phyloP scores from a whole-genome alignment of 1,284 basidiomycete genomes.

The Ganoderma sp. region DNA sequence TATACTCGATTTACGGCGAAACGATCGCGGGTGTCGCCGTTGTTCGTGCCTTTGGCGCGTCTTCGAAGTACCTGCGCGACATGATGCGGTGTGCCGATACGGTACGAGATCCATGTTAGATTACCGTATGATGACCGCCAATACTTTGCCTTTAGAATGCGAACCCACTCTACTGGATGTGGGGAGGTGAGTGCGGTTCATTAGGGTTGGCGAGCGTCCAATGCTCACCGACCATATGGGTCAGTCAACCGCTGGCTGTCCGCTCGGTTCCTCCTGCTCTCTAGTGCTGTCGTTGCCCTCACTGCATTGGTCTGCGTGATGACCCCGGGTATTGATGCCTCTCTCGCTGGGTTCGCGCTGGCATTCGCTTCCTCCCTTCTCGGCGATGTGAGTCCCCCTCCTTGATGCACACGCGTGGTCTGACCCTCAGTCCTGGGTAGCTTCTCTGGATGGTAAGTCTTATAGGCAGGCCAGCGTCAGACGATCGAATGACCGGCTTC shows the following conservation, averaged over 20 bases:
- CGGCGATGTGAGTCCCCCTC: conserved; percentile 61
- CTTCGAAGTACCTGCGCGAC: conserved; percentile 83
- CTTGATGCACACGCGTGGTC: neutral
- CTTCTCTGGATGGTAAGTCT: conserved; percentile 53
- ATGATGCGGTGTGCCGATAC: conserved; percentile 89
- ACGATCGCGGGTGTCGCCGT: conserved; percentile 89
- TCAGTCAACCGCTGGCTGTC: conserved; percentile 82
- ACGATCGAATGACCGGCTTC: conserved; percentile 18
- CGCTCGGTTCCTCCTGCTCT: conserved; percentile 83
- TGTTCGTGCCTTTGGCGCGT: conserved; percentile 87
- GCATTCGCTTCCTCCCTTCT: conserved; percentile 82
- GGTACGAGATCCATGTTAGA: conserved; percentile 37
- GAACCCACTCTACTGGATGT: conserved; percentile 87
- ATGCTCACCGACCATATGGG: conserved; percentile 22
- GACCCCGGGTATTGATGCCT: conserved; percentile 74
- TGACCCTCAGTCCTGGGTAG: conserved; percentile 44
- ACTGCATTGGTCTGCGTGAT: conserved; percentile 75
- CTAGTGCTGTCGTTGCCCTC: conserved; percentile 72
- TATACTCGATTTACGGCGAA: conserved; percentile 93
- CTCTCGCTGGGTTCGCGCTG: conserved; percentile 84
- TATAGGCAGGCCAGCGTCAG: conserved; percentile 9
- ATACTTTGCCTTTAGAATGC: conserved; percentile 56
- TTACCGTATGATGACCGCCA: conserved; percentile 23
- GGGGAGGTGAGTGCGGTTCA: conserved; percentile 63
- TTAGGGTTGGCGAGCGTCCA: neutral